Base-by-base conservation (phyloP, 768 basidiomycete genomes). In the Hirschioporus abietinus region DNA sequence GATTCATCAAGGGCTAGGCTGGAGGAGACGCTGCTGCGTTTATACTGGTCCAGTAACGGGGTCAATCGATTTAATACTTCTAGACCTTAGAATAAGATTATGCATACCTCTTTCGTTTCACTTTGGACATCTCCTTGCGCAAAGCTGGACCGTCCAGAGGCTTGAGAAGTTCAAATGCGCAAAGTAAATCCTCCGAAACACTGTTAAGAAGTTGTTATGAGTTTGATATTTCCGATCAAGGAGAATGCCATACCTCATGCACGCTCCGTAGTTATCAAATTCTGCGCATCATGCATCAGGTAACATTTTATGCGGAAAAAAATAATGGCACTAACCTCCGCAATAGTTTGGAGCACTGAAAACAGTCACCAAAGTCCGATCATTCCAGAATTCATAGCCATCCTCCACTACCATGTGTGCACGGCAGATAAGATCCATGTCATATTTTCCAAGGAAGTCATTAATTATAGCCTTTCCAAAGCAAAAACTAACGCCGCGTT, bases 331-430 rank as follows among this genome's bases (percentile, higher is more conserved):
- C 92, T 78, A 71, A 96, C 95, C 93, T 77, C 93, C 94, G 74
- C 94, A 95, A 72, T 95, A 95, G 73, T 97, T 97, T 24, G 97
- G 97, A 62, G 97, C 97, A 72, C 95, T 96, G 79, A 99, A 99
- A 65, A 99, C 95, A 0, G 97, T 99, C 64, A 99, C 97, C 71
- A 99, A 79, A 62, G 97, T 98, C 71, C 97, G 87, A 73, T 99
- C 97, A 72, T 99, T 98, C 93, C 97, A 99, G 75, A 99, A 99
- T 81, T 99, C 97, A 74, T 99, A 98, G 8, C 96, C 96, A 74
- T 96, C 94, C 76, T 99, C 97, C 69, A 99, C 97, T 60, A 99
- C 97, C 97, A 99, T 99, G 79, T 99, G 97, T 63, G 97, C 97
- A 63, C 97, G 90, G 81, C 97, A 99, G 79, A 99, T 99, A 69